Evolutionary conservation across 148 eudicot genomes (phyloP), one percentile per base, ranked within the genome.

Genomic region (Rheum nobile): DNA sequence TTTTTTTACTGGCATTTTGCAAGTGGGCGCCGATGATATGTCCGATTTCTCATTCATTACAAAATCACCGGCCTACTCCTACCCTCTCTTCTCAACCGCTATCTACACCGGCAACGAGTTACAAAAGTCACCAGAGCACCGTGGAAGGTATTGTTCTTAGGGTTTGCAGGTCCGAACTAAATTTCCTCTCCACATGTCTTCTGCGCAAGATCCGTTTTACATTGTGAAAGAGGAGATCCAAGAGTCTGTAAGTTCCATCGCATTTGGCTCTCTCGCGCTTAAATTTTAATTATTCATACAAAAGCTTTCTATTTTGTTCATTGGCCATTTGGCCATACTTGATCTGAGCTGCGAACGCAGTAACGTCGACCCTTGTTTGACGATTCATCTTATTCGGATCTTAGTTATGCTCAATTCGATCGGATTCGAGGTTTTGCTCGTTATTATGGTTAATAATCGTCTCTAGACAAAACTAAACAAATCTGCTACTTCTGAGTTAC

Each of bases 191-290:
- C 48, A 69, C 39, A 86, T 87, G 90, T 92, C 97, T 74, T 92
- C 97, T 70, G 96, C 96, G 79, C 93, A 90, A 78, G 97, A 92
- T 81, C 97, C 96, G 9, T 92, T 92, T 80, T 92, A 92, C 85
- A 92, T 92, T 77, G 97, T 92, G 14, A 92, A 90, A 82, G 97
- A 88, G 76, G 97, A 92, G 85, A 87, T 92, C 84, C 97, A 92
- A 79, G 96, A 90, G 10, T 88, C 97, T 24, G 97, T 92, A 73
- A 84, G 97, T 79, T 72, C 21, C 4, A 11, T 32, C 48, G 9
- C 14, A 11, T 44, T 14, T 44, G 2, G 14, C 11, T 13, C 13
- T 44, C 48, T 10, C 48, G 14, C 48, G 48, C 48, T 44, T 44
- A 44, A 44, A 9, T 44, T 11, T 11, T 3, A 44, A 44, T 14